Evolutionary conservation across 352 stramenopile genomes (phyloP).

Genomic region (Globisporangium canariense): DNA sequence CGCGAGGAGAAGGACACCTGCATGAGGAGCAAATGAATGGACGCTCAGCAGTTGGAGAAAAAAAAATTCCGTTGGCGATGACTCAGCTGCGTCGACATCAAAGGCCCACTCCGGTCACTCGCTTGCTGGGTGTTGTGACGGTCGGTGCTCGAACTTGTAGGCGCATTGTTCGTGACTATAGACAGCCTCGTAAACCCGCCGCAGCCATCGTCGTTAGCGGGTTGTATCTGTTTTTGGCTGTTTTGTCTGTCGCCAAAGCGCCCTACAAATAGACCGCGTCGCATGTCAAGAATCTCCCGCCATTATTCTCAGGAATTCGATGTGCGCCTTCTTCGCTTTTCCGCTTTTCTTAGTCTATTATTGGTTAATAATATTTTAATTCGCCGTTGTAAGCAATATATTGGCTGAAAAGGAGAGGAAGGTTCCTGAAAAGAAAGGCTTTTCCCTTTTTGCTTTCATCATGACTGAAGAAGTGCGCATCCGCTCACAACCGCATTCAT

Average conservation of each 20-base stretch:
- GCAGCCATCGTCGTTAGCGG: background rate
- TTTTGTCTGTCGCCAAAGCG: background rate
- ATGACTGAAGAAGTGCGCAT: background rate
- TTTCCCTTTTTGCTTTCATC: background rate
- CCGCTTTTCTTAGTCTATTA: background rate
- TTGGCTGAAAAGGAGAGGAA: background rate
- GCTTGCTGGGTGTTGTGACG: background rate
- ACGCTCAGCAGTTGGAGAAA: background rate
- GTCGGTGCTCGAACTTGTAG: background rate
- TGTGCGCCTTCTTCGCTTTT: background rate
- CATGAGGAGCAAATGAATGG: background rate
- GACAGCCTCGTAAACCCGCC: background rate
- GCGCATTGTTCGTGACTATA: background rate
- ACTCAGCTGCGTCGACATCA: background rate
- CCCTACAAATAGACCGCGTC: background rate
- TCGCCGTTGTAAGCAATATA: background rate
- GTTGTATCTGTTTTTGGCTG: background rate
- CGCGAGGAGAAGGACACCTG: background rate
- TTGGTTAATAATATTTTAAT: background rate
- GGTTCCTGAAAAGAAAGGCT: background rate
- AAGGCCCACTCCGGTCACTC: background rate
- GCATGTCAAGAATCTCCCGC: background rate
- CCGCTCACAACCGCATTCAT: background rate
- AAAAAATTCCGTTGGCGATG: background rate
- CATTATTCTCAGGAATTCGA: background rate